Percentiles rank a stretch among this genome's conserved stretches.
These are phyloP conservation scores for Podaxis mareebaensis DNA, from an alignment of 768 basidiomycete genomes.

Conservation along the genomic window DNA sequence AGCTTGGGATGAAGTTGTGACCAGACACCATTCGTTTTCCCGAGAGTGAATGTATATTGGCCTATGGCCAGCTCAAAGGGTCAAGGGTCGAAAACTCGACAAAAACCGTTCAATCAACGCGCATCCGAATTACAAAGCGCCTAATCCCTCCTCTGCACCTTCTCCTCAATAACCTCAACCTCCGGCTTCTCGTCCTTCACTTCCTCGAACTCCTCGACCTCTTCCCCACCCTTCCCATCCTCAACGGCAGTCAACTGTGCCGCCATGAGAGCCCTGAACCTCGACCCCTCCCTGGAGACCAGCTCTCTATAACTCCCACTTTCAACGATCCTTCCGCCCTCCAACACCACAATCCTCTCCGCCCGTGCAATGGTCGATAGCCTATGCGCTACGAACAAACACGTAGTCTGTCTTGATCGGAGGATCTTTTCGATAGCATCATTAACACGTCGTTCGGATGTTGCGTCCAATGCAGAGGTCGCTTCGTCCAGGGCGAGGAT, in stretches of 20 bases:
- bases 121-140: background rate
- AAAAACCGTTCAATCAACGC: background rate
- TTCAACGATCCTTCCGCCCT: conserved; percentile 83
- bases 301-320: conserved; percentile 80
- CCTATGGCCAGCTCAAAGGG: background rate
- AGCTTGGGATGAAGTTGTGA: background rate
- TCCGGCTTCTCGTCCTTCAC: background rate
- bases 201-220: conserved; percentile 15
- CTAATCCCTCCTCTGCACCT: background rate
- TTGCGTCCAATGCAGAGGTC: conserved; percentile 85
- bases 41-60: background rate
- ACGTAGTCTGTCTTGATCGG: conserved; percentile 76
- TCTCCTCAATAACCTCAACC: background rate
- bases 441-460: conserved; percentile 86
- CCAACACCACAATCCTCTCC: conserved; percentile 86
- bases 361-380: conserved; percentile 89
- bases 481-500: conserved; percentile 91
- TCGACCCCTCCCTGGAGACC: conserved; percentile 67
- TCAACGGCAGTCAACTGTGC: conserved; percentile 70
- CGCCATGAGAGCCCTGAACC: conserved; percentile 88
- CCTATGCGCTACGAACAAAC: conserved; percentile 87
- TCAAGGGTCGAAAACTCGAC: background rate
- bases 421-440: conserved; percentile 90
- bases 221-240: conserved; percentile 17
- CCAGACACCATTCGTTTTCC: no score